Conservation (phyloP, 139 green algal genomes). For the Asterochloris erici region DNA sequence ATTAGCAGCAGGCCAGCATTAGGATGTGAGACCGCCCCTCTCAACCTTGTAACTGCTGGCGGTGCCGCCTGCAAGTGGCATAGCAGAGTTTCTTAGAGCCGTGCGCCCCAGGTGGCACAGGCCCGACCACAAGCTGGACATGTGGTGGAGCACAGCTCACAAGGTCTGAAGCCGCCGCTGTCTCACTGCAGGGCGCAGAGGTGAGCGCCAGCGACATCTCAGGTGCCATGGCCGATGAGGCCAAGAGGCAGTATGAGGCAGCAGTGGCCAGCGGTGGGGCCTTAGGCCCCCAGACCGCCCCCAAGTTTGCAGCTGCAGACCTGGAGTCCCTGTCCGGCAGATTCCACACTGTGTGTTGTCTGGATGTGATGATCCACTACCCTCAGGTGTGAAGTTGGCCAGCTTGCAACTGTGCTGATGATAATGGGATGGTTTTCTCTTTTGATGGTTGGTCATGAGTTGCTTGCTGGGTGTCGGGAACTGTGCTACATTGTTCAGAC, state of each 20-base stretch:
- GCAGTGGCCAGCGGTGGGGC: conserved; percentile 34
- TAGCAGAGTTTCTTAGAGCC: no score
- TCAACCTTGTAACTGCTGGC: no score
- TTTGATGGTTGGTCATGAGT: background rate
- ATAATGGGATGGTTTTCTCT: background rate
- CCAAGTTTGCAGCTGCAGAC: conserved; percentile 88
- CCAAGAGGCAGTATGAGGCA: conserved; percentile 44
- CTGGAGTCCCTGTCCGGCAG: conserved; percentile 78
- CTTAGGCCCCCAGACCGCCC: conserved; percentile 31
- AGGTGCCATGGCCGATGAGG: conserved; percentile 78
- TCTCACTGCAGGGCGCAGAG: conserved; percentile 11
- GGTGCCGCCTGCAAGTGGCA: no score
- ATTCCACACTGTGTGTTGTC: conserved; percentile 94
- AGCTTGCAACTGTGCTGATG: background rate
- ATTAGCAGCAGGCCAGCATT: no score
- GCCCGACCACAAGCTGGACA: no score
- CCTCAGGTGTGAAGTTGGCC: conserved; percentile 48
- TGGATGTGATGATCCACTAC: conserved; percentile 99
- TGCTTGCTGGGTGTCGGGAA: no score
- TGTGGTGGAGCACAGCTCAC: background rate
- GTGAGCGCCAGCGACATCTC: conserved; percentile 81
- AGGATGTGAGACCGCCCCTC: no score
- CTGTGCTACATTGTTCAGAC: no score
- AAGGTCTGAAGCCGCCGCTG: background rate
- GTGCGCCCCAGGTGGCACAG: no score